Evolutionary conservation across 306 rosid genomes (phyloP).

Genomic region (Fragaria nilgerrensis): DNA sequence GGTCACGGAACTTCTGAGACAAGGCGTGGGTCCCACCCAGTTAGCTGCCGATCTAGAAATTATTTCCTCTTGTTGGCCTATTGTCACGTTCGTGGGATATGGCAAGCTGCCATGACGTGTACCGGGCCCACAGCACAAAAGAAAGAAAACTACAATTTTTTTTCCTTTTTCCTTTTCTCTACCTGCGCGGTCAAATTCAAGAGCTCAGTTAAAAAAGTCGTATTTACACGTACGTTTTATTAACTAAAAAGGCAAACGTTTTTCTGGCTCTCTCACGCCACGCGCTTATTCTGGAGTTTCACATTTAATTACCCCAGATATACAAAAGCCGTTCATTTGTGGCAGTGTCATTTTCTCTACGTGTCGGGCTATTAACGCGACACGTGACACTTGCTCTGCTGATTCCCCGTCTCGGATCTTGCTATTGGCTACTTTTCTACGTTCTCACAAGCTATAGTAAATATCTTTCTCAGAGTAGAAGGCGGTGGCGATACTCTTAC

Average conservation of each 20-base stretch:
- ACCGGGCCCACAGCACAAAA: constrained; percentile 33
- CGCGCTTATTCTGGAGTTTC: constrained; percentile 37
- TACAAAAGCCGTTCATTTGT: constrained; percentile 31
- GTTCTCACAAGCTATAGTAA: constrained; percentile 23
- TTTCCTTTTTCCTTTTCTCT: not conserved
- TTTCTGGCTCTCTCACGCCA: constrained; percentile 33
- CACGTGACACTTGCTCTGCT: constrained; percentile 35
- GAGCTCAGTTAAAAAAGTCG: constrained; percentile 20
- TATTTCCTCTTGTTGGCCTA: constrained; percentile 66
- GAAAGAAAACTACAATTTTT: not conserved
- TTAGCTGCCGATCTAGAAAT: constrained; percentile 73
- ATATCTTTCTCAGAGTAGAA: constrained; percentile 22
- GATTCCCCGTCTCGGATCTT: constrained; percentile 45
- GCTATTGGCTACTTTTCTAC: constrained; percentile 39
- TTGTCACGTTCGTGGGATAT: constrained; percentile 84
- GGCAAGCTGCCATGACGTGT: constrained; percentile 55
- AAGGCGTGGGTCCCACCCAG: constrained; percentile 48
- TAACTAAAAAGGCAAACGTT: not conserved
- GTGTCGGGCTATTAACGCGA: constrained; percentile 27
- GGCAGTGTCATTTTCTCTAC: constrained; percentile 36
- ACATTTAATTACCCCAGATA: constrained; percentile 16
- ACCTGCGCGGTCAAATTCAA: constrained; percentile 31
- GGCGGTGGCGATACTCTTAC: constrained; percentile 4
- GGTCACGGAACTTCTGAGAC: constrained; percentile 94
- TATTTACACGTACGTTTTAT: not conserved